A percentile compares a stretch with the other conserved stretches of the same genome.
Conservation (phyloP, 108 stramenopile genomes). For the Cyclotella kingstonii region DNA sequence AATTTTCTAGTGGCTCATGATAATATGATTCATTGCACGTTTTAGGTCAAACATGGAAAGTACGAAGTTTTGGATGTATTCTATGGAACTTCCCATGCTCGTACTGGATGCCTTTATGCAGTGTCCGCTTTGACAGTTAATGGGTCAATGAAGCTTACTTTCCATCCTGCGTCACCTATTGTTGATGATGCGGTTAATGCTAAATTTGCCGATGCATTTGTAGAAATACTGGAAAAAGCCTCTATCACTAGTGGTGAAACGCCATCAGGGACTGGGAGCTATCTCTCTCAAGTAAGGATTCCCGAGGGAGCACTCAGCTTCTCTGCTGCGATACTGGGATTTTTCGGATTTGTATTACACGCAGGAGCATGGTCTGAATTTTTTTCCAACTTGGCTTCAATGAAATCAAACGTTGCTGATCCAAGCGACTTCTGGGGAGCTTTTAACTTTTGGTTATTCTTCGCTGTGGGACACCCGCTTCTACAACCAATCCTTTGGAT, state of each 20-base stretch:
- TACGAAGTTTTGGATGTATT: slow-evolving; percentile 76
- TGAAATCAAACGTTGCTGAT: slow-evolving; percentile 69
- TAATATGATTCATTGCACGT: background rate
- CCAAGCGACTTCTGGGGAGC: slow-evolving; percentile 78
- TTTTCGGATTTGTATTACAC: slow-evolving; percentile 57
- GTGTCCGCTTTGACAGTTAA: slow-evolving; percentile 74
- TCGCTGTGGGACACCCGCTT: slow-evolving; percentile 87
- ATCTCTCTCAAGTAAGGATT: slow-evolving; percentile 24
- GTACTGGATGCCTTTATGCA: slow-evolving; percentile 73
- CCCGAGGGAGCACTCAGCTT: slow-evolving; percentile 52
- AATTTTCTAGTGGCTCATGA: background rate
- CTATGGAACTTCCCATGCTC: slow-evolving; percentile 74
- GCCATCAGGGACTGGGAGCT: slow-evolving; percentile 8
- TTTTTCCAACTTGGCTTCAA: slow-evolving; percentile 61
- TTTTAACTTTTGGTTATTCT: slow-evolving; percentile 92
- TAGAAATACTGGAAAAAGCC: slow-evolving; percentile 60
- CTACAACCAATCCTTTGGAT: slow-evolving; percentile 88
- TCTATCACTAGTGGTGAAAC: slow-evolving; percentile 29
- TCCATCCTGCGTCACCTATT: slow-evolving; percentile 77
- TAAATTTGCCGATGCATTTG: slow-evolving; percentile 73
- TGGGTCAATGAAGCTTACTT: slow-evolving; percentile 72
- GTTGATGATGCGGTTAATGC: slow-evolving; percentile 60
- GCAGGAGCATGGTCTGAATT: slow-evolving; percentile 67
- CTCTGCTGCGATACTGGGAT: slow-evolving; percentile 52
- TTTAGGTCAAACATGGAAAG: slow-evolving; percentile 56